Evolutionary conservation across 192 early-diverging fungal genomes (phyloP).

Genomic region (Chytriomyces confervae): DNA sequence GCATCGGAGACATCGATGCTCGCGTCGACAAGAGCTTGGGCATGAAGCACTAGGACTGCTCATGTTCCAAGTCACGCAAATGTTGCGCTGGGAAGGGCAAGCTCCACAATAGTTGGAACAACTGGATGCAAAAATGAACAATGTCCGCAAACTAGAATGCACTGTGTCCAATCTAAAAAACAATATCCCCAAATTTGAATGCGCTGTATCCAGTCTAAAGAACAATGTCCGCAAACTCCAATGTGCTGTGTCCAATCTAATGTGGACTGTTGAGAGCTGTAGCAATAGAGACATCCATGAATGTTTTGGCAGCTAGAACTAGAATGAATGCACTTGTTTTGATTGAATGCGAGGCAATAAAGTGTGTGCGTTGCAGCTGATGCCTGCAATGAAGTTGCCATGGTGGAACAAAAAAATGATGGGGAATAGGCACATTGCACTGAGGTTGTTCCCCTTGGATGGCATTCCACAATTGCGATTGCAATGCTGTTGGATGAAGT

Average conservation of each 20-base stretch:
- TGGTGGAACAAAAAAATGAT: too few relatives aligned
- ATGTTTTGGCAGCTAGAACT: not conserved
- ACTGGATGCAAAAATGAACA: too few relatives aligned
- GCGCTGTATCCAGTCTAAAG: too few relatives aligned
- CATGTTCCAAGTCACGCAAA: constrained; percentile 41
- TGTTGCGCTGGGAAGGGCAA: constrained; percentile 26
- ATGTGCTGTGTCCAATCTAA: too few relatives aligned
- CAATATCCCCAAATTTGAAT: too few relatives aligned
- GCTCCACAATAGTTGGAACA: too few relatives aligned
- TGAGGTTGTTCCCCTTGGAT: not conserved
- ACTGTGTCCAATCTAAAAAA: too few relatives aligned
- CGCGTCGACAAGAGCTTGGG: constrained; percentile 12
- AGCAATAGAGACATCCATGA: constrained; percentile 7
- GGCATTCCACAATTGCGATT: constrained; percentile 32
- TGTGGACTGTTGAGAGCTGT: not conserved
- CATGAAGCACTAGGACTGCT: constrained; percentile 16
- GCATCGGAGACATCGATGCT: constrained; percentile 31
- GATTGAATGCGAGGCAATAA: not conserved
- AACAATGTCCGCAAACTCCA: too few relatives aligned
- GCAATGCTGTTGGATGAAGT: not conserved
- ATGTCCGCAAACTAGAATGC: too few relatives aligned
- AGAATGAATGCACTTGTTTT: constrained; percentile 2
- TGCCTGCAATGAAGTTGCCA: not conserved
- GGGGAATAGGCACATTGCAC: too few relatives aligned
- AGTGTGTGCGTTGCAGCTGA: not conserved